phyloP scores from a whole-genome alignment of 2,329 filamentous ascomycete species.

The Aspergillus felis region DNA sequence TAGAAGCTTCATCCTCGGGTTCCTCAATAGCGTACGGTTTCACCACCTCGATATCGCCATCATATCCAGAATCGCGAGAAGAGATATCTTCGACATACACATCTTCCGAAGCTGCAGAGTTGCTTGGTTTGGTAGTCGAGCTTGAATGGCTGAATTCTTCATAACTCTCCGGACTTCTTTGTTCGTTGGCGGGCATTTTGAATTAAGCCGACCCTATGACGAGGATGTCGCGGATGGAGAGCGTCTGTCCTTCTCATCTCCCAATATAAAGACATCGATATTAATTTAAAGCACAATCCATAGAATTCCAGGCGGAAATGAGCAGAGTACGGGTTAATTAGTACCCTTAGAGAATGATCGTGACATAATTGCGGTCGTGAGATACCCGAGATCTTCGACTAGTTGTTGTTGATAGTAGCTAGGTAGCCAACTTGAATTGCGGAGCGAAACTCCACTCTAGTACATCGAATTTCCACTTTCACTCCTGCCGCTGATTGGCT shows the following conservation, averaged over 20 bases:
- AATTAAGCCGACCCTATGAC: neutral
- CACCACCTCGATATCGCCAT: neutral
- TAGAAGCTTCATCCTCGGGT: neutral
- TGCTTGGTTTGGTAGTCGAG: neutral
- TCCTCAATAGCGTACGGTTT: neutral
- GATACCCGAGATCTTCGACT: neutral
- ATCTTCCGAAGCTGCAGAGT: neutral
- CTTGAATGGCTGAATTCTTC: neutral
- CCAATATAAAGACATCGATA: neutral
- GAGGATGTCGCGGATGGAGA: neutral
- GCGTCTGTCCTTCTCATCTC: neutral
- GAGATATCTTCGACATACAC: neutral
- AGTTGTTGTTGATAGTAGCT: neutral
- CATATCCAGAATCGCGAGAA: neutral
- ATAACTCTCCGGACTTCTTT: neutral
- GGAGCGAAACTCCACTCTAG: neutral
- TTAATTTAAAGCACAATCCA: neutral
- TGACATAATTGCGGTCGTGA: neutral
- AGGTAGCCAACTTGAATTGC: neutral
- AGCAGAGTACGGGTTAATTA: neutral
- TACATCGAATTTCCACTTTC: neutral
- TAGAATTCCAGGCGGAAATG: neutral
- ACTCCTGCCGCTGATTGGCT: neutral
- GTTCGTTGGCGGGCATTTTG: neutral
- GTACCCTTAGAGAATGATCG: neutral